These are phyloP conservation scores for Bipolaris bicolor DNA, from an alignment of 2,329 filamentous ascomycete species.

Conservation along the genomic window DNA sequence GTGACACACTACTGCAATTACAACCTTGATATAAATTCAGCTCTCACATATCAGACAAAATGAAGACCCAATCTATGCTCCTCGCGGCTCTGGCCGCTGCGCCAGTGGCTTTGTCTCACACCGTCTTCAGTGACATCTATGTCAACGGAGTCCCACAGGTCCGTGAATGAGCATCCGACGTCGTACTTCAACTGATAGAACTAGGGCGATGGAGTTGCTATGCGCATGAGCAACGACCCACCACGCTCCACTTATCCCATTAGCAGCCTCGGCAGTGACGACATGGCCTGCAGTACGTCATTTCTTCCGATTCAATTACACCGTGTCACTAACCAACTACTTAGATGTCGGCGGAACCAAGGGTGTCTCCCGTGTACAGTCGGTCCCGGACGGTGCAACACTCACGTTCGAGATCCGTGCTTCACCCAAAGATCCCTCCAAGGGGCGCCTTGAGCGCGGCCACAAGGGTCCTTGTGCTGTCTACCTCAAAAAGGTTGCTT, in stretches of 20 bases:
- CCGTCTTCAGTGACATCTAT: constrained; percentile 45
- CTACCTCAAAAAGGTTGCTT: constrained; percentile 72
- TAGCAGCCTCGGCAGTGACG: constrained; percentile 60
- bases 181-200: constrained; percentile 26
- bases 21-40: constrained; percentile 25
- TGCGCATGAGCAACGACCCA: constrained; percentile 67
- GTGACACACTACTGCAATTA: neutral
- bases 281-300: constrained; percentile 73
- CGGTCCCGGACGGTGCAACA: constrained; percentile 59
- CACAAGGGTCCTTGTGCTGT: constrained; percentile 74
- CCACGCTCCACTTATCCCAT: constrained; percentile 64
- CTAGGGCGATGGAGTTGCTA: constrained; percentile 72
- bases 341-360: constrained; percentile 56
- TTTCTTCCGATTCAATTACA: neutral
- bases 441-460: constrained; percentile 63
- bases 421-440: constrained; percentile 61
- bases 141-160: constrained; percentile 43
- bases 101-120: constrained; percentile 44
- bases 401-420: constrained; percentile 72
- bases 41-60: constrained; percentile 12
- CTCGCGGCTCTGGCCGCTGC: constrained; percentile 41
- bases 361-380: constrained; percentile 57
- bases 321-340: constrained; percentile 16
- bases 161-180: constrained; percentile 4
- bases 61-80: constrained; percentile 45